phyloP scores from a whole-genome alignment of 768 basidiomycete genomes.

The Auricularia heimuer region DNA sequence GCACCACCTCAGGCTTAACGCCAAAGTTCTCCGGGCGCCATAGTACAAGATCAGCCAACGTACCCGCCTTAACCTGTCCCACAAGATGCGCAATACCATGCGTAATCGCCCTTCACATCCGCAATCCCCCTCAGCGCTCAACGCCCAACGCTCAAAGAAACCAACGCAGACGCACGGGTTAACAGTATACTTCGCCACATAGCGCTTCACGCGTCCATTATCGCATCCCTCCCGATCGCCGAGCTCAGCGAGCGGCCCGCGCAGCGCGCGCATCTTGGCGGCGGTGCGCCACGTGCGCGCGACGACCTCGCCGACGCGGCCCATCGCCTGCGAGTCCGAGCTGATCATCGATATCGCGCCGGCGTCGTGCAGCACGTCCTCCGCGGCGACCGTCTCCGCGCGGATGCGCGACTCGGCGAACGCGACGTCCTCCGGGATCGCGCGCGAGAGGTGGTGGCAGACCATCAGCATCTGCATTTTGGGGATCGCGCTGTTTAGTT shows the following conservation, averaged over 20 bases:
- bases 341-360: constrained; percentile 97
- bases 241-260: constrained; percentile 60
- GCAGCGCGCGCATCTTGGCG: constrained; percentile 78
- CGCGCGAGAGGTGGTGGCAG: constrained; percentile 91
- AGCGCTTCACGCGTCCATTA: constrained; percentile 89
- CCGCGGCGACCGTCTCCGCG: constrained; percentile 93
- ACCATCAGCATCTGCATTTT: constrained; percentile 89
- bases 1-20: constrained; percentile 82
- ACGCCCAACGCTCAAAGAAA: background rate
- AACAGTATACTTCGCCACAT: constrained; percentile 93
- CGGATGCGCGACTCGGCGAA: constrained; percentile 98
- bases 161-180: constrained; percentile 63
- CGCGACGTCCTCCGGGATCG: constrained; percentile 86
- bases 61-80: constrained; percentile 73
- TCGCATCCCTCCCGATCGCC: constrained; percentile 66
- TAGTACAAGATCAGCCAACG: constrained; percentile 86
- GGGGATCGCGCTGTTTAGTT: background rate
- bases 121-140: background rate
- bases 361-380: constrained; percentile 85
- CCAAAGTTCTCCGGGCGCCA: constrained; percentile 97
- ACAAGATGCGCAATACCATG: constrained; percentile 86
- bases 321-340: constrained; percentile 97
- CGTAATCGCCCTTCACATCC: constrained; percentile 62
- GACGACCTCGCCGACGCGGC: constrained; percentile 90
- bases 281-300: constrained; percentile 94